Base-by-base conservation (phyloP, 208 protist genomes). In the Trypanosoma mega region DNA sequence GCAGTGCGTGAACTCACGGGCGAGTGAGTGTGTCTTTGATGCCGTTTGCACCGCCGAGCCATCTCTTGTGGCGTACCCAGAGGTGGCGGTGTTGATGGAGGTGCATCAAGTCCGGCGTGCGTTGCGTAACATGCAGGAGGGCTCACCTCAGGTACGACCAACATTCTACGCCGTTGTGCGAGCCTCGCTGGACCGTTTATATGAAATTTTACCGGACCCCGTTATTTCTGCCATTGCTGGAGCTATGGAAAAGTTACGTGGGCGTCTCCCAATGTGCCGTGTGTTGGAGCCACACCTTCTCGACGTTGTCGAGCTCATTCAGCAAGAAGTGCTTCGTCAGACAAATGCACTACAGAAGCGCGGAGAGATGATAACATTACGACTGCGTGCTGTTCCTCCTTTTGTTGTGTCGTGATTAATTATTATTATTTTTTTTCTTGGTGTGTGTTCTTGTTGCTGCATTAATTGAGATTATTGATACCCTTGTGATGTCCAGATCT, bases 181-280 rank as follows among this genome's bases (percentile, higher is more conserved):
- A 1, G 49, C 59, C 43, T 60, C 76, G 36, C 36, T 94, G 2
- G 39, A 52, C 16, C 30, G 6, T 23, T 55, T 91, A 14, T 54
- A 78, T 20, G 14, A 43, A 9, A 47, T 82, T 26, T 26, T 94
- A 7, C 82, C 87, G 0, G 87, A 94, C 27, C 83, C 80, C 12
- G 68, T 94, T 16, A 79, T 94, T 33, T 34, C 51, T 3, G 76
- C 76, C 20, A 71, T 93, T 11, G 66, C 69, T 6, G 3, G 63
- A 20, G 72, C 78, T 5, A 30, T 80, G 27, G 52, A 69, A 30
- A 43, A 39, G 11, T 18, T 76, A 20, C 49, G 64, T 18, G 44
- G 26, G 31, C 11, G 20, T 3, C 9, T 29, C 18, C 16, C 27
- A 20, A 12, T 27, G 12, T 70, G 3, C 39, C 44, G 48, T 47